Evolutionary conservation across 208 protist species (phyloP), one percentile per base, ranked within the genome.

Genomic region (Trypanosoma platydactyli): DNA sequence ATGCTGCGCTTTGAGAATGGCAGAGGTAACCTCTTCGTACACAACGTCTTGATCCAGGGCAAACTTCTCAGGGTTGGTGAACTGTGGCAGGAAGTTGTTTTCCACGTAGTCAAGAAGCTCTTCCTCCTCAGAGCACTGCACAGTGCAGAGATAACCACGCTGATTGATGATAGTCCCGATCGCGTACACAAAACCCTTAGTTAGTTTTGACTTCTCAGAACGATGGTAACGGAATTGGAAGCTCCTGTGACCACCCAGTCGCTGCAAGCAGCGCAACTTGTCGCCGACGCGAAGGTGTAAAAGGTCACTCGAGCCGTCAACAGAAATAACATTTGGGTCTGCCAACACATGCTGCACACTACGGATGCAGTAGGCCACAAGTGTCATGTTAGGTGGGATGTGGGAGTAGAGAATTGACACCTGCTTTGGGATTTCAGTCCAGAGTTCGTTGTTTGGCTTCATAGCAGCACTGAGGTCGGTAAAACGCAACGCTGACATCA

Each of bases 391-490:
- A 20, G 86, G 81, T 35, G 80, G 60, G n/a, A 91, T 58, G 68
- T 87, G 85, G 29, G 83, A 84, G 78, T 95, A 95, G 46, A 89
- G 59, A 13, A 88, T 50, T 51, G 84, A 76, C 53, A 95, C 87
- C 44, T 75, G 53, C 77, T 92, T 93, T 20, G 72, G 72, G 64
- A 82, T 88, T 66, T 92, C 86, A 42, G 86, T 66, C 83, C 87
- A 92, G 66, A 76, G 81, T 40, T 83, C 73, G 16, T 75, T 63
- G 16, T 64, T 64, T 24, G 54, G 69, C 54, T 65, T 69, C 55
- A 75, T 44, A 18, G 84, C 79, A 0, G 81, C 79, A 0, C 77
- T 79, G 58, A 78, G 76, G 49, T 94, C 88, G 1, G 73, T 86
- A 74, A 89, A 94, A 13, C 66, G 58, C 40, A 92, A 61, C 5